Conservation (phyloP, 257 asterid species). For the Solanum chilense region DNA sequence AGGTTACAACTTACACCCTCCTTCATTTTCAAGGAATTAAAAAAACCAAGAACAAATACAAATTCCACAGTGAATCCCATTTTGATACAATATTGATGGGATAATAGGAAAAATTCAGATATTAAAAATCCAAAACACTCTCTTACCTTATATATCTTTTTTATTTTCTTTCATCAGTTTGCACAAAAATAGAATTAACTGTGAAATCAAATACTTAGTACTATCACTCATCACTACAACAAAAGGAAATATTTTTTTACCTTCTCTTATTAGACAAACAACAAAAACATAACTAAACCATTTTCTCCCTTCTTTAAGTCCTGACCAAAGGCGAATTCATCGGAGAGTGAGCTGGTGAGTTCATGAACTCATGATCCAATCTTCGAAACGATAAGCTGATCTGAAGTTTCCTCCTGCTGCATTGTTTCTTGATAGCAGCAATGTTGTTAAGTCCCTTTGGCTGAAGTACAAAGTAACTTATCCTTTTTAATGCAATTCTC, state of each 20-base stretch:
- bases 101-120: background rate
- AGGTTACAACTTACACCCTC: background rate
- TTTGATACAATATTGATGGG: background rate
- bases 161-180: background rate
- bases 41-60: background rate
- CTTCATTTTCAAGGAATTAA: background rate
- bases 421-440: slow-evolving; percentile 20
- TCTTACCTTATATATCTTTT: background rate
- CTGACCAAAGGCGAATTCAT: slow-evolving; percentile 74
- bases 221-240: background rate
- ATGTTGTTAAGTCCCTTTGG: slow-evolving; percentile 9
- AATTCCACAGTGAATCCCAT: background rate
- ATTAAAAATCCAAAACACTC: background rate
- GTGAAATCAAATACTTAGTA: background rate
- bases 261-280: background rate
- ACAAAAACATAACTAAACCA: background rate
- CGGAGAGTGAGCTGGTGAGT: slow-evolving; percentile 66
- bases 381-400: slow-evolving; percentile 61
- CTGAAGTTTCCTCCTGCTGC: slow-evolving; percentile 47
- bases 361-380: slow-evolving; percentile 36
- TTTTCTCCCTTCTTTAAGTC: slow-evolving; percentile 8
- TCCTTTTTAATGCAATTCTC: slow-evolving; percentile 41
- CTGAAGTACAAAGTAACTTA: slow-evolving; percentile 35
- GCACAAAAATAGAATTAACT: background rate
- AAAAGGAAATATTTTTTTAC: background rate